phyloP scores from a whole-genome alignment of 345 rosid genomes.

The Lumnitzera littorea region DNA sequence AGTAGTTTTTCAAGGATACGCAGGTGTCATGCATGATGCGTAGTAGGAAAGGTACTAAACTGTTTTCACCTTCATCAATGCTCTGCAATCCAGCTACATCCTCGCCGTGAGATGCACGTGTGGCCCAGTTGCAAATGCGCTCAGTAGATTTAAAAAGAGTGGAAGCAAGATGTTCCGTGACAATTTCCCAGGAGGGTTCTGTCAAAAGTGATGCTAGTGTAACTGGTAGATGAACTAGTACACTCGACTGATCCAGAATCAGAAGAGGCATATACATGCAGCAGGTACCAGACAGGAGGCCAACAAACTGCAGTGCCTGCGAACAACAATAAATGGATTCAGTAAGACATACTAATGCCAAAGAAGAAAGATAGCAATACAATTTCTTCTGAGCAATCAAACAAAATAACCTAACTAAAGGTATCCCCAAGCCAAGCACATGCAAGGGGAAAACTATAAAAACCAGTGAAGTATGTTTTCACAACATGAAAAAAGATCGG shows the following conservation, averaged over 20 bases:
- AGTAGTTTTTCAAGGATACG: constrained; percentile 41
- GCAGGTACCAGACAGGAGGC: constrained; percentile 73
- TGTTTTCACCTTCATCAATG: constrained; percentile 42
- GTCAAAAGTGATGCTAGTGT: constrained; percentile 55
- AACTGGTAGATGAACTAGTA: constrained; percentile 63
- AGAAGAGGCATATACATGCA: constrained; percentile 87
- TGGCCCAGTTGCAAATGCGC: constrained; percentile 49
- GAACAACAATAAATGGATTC: neutral
- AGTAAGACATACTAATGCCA: neutral
- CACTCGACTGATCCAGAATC: constrained; percentile 41
- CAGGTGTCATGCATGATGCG: constrained; percentile 49
- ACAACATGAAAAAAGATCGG: too few species aligned
- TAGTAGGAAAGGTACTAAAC: constrained; percentile 29
- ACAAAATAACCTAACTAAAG: too few species aligned
- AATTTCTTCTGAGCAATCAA: too few species aligned
- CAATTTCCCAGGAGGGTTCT: constrained; percentile 48
- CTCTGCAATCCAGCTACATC: constrained; percentile 17
- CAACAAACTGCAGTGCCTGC: constrained; percentile 64
- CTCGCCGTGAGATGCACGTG: constrained; percentile 9
- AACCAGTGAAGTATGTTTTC: too few species aligned
- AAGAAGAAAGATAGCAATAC: too few species aligned
- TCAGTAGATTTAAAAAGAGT: constrained; percentile 53
- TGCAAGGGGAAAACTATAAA: too few species aligned
- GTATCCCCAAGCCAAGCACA: too few species aligned
- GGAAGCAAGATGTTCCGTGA: constrained; percentile 41